Evolutionary conservation across 148 eudicot species (phyloP).

Genomic region (Arbutus unedo): DNA sequence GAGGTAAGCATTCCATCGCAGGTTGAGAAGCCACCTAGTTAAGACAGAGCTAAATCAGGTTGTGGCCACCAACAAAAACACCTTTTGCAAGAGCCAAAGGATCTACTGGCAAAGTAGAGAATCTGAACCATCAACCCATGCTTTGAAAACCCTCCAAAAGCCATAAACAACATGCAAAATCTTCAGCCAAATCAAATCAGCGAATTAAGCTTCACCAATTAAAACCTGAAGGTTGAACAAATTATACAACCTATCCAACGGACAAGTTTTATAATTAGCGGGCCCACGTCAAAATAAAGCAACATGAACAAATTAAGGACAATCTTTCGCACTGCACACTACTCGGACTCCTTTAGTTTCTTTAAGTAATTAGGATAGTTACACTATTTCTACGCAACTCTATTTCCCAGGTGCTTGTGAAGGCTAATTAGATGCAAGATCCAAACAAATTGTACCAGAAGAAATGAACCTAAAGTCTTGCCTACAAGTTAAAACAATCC

Average conservation of each 20-base stretch:
- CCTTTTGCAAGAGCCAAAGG: background rate
- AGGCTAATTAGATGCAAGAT: background rate
- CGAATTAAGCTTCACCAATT: background rate
- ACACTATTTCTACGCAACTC: background rate
- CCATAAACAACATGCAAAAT: background rate
- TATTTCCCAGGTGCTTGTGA: background rate
- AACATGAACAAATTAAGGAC: background rate
- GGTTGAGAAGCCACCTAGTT: constrained; percentile 91
- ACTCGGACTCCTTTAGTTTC: background rate
- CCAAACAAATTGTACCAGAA: background rate
- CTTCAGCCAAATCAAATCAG: background rate
- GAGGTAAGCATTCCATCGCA: constrained; percentile 98
- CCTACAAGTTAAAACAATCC: background rate
- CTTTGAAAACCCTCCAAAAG: constrained; percentile 4
- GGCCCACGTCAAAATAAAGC: background rate
- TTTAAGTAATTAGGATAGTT: background rate
- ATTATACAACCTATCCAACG: background rate
- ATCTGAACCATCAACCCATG: background rate
- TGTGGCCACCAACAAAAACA: background rate
- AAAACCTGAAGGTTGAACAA: background rate
- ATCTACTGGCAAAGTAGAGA: constrained; percentile 5
- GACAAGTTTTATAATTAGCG: background rate
- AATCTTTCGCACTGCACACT: background rate
- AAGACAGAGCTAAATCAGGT: constrained; percentile 19
- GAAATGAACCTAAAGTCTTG: background rate